These are phyloP conservation scores for Cudoniella acicularis DNA, from an alignment of 495 filamentous ascomycete genomes.

Conservation along the genomic window DNA sequence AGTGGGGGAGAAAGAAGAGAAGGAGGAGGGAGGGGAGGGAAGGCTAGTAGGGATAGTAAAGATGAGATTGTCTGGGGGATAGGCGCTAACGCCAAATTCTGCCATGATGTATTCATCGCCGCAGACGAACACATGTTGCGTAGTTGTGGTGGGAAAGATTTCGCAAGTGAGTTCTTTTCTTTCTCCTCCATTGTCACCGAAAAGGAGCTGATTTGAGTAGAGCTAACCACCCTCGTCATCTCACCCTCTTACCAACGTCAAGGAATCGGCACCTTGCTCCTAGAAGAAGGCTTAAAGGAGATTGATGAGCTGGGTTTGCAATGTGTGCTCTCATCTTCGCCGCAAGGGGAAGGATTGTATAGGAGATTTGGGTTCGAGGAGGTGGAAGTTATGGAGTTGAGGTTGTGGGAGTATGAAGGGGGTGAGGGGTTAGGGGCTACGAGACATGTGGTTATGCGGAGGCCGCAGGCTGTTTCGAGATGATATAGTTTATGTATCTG, in stretches of 20 bases:
- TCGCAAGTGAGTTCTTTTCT: conserved; percentile 18
- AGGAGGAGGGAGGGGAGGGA: conserved; percentile 3
- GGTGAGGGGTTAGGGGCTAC: conserved; percentile 19
- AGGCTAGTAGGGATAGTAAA: neutral
- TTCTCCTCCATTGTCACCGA: neutral
- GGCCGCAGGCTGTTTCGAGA: too few relatives aligned
- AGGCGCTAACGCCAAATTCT: conserved; percentile 16
- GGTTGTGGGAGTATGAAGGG: conserved; percentile 26
- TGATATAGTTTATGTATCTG: too few relatives aligned
- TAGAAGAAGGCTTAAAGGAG: conserved; percentile 16
- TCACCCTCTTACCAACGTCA: conserved; percentile 15
- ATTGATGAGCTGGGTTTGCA: conserved; percentile 15
- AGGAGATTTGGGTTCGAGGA: conserved; percentile 17
- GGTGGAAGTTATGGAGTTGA: conserved; percentile 8
- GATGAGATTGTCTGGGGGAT: neutral
- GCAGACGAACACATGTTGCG: conserved; percentile 16
- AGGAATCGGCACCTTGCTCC: conserved; percentile 18
- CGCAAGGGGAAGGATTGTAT: conserved; percentile 18
- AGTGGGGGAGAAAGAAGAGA: conserved; percentile 1
- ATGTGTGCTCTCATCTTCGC: conserved; percentile 19
- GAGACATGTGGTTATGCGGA: conserved; percentile 22
- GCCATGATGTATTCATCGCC: conserved; percentile 13
- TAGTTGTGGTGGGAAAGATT: conserved; percentile 14
- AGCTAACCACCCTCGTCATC: conserved; percentile 13
- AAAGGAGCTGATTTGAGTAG: conserved; percentile 9